phyloP scores from a whole-genome alignment of 306 rosid genomes.

The Casuarina glauca region DNA sequence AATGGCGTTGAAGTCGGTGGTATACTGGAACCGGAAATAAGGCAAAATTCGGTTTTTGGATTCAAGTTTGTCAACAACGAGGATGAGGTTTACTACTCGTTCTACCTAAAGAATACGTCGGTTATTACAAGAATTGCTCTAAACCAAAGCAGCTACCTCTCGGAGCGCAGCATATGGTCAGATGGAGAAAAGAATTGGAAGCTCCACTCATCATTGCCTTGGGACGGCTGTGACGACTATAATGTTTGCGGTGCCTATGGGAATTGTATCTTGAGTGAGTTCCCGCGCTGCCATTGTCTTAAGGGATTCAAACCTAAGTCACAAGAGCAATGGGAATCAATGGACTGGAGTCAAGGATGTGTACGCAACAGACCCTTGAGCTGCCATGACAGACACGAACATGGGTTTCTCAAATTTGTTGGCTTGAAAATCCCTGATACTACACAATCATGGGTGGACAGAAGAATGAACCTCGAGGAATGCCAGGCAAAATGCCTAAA shows the following conservation, averaged over 20 bases:
- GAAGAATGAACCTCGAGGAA: conserved; percentile 39
- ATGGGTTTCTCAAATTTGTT: conserved; percentile 31
- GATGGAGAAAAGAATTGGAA: conserved; percentile 30
- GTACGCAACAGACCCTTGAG: conserved; percentile 23
- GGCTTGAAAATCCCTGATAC: conserved; percentile 46
- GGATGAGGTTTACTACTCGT: conserved; percentile 32
- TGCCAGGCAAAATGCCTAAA: conserved; percentile 50
- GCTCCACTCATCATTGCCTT: conserved; percentile 13
- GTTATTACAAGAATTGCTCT: conserved; percentile 8
- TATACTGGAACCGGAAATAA: conserved; percentile 6
- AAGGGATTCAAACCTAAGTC: conserved; percentile 44
- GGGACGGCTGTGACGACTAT: conserved; percentile 42
- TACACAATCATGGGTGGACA: conserved; percentile 38
- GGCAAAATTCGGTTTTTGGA: conserved; percentile 2
- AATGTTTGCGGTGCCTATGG: conserved; percentile 42
- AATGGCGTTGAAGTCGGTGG: conserved; percentile 37
- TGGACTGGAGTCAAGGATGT: conserved; percentile 42
- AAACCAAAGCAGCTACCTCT: conserved; percentile 30
- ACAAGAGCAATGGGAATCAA: conserved; percentile 17
- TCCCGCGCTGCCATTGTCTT: conserved; percentile 46
- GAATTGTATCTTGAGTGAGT: conserved; percentile 20
- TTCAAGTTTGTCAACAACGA: conserved; percentile 18
- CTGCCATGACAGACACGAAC: conserved; percentile 29
- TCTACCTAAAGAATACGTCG: conserved; percentile 9
- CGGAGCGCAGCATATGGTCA: conserved; percentile 23